Evolutionary conservation across 108 stramenopile species (phyloP).

Genomic region (Pseudonitzschia delicatissima): DNA sequence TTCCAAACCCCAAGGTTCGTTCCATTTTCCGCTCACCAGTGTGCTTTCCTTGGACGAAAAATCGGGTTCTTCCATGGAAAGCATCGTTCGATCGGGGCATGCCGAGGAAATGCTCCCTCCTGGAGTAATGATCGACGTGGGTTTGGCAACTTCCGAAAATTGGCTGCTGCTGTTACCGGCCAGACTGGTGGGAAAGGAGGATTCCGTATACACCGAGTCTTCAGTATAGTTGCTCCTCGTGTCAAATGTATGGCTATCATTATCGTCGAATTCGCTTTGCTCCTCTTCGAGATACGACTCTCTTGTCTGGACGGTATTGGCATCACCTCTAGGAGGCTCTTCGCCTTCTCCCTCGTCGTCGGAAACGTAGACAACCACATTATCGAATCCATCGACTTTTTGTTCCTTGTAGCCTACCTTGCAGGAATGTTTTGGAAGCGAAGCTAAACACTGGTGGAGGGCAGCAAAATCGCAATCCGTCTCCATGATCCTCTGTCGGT

Average conservation of each 20-base stretch:
- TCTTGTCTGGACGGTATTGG: neutral
- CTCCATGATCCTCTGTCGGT: constrained; percentile 71
- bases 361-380: constrained; percentile 29
- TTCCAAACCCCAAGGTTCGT: neutral
- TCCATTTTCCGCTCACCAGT: constrained; percentile 11
- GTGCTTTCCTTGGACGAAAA: constrained; percentile 7
- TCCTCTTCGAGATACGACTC: constrained; percentile 10
- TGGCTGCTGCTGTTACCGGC: neutral
- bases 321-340: constrained; percentile 11
- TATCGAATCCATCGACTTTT: constrained; percentile 32
- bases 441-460: constrained; percentile 73
- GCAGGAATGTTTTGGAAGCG: constrained; percentile 74
- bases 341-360: constrained; percentile 47
- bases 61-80: constrained; percentile 6
- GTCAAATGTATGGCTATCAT: constrained; percentile 4
- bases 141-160: neutral
- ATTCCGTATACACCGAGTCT: constrained; percentile 3
- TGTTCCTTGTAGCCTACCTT: constrained; percentile 71
- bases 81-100: constrained; percentile 1
- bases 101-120: no score
- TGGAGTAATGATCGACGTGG: neutral
- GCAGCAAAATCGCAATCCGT: constrained; percentile 88
- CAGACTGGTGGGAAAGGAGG: constrained; percentile 6
- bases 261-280: constrained; percentile 13
- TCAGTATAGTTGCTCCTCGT: neutral